Percentiles rank a stretch among this genome's conserved stretches.
These are phyloP conservation scores for Priceomyces haplophilus DNA, from an alignment of 805 yeast species.

Conservation along the genomic window DNA sequence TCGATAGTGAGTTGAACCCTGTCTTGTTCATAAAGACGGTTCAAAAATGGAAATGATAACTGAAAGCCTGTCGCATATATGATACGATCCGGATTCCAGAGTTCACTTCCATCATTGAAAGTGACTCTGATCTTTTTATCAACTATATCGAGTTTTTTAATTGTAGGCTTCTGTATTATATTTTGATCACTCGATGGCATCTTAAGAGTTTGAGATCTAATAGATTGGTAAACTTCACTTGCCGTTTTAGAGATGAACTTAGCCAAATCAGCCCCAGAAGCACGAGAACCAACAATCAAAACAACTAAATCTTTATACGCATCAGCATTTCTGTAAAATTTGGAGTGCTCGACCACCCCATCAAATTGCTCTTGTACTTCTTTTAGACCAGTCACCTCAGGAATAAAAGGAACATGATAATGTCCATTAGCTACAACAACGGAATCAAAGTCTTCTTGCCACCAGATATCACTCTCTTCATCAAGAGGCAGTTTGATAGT, in stretches of 20 bases:
- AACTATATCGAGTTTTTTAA: slow-evolving; percentile 16
- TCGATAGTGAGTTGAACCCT: slow-evolving; percentile 37
- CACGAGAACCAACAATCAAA: slow-evolving; percentile 19
- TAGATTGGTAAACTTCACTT: slow-evolving; percentile 29
- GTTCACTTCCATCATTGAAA: slow-evolving; percentile 47
- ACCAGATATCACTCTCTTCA: slow-evolving; percentile 33
- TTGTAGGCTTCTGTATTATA: slow-evolving; percentile 23
- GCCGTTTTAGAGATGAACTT: slow-evolving; percentile 19
- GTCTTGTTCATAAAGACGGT: slow-evolving; percentile 25
- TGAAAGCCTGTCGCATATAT: slow-evolving; percentile 76
- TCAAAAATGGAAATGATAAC: slow-evolving; percentile 60
- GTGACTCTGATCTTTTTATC: slow-evolving; percentile 34
- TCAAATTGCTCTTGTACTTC: slow-evolving; percentile 30
- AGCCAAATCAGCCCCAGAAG: slow-evolving; percentile 28
- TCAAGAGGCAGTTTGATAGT: slow-evolving; percentile 17
- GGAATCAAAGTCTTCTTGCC: slow-evolving; percentile 36
- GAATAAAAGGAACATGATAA: slow-evolving; percentile 46
- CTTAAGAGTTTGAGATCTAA: slow-evolving; percentile 13
- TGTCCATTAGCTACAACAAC: slow-evolving; percentile 48
- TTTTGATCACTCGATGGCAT: slow-evolving; percentile 11
- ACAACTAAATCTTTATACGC: slow-evolving; percentile 34
- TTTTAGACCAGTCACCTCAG: slow-evolving; percentile 39
- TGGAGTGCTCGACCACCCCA: slow-evolving; percentile 41
- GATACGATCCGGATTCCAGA: slow-evolving; percentile 51
- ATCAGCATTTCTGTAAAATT: slow-evolving; percentile 34